A percentile compares a stretch with the other conserved stretches of the same genome.
These are phyloP conservation scores for Alternaria gansuensis DNA, from an alignment of 2,329 filamentous ascomycete genomes.

Conservation along the genomic window DNA sequence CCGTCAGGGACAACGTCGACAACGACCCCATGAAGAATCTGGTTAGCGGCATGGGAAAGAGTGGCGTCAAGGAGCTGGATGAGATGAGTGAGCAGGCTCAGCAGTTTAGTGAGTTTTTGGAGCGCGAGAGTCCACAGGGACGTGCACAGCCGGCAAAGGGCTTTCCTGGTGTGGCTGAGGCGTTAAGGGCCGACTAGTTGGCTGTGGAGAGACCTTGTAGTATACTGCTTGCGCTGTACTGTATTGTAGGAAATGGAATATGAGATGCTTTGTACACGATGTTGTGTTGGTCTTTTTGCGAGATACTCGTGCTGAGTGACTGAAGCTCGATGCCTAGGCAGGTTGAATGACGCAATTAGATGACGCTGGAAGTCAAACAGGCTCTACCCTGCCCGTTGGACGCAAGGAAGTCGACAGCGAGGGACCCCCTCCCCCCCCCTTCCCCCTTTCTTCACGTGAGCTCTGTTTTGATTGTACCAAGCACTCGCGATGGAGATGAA, in stretches of 20 bases:
- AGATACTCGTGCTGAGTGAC: background rate
- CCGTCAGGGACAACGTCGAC: slow-evolving; percentile 21
- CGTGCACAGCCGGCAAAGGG: slow-evolving; percentile 6
- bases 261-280: background rate
- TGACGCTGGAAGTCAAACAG: no score
- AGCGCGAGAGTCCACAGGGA: slow-evolving; percentile 11
- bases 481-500: no score
- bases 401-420: no score
- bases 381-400: no score
- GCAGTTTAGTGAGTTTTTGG: slow-evolving; percentile 25
- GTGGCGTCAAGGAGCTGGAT: slow-evolving; percentile 33
- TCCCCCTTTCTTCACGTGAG: no score
- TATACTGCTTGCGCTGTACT: slow-evolving; percentile 11
- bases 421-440: no score
- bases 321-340: no score
- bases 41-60: slow-evolving; percentile 16
- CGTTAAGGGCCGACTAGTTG: slow-evolving; percentile 15
- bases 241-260: slow-evolving; percentile 14
- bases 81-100: slow-evolving; percentile 33
- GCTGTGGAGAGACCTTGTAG: background rate
- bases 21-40: slow-evolving; percentile 22
- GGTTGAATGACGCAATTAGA: no score
- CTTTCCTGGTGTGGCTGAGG: slow-evolving; percentile 18
- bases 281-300: background rate
- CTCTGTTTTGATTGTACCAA: no score